Conservation (phyloP, 2,329 filamentous ascomycete genomes). For the Talaromyces sp. region DNA sequence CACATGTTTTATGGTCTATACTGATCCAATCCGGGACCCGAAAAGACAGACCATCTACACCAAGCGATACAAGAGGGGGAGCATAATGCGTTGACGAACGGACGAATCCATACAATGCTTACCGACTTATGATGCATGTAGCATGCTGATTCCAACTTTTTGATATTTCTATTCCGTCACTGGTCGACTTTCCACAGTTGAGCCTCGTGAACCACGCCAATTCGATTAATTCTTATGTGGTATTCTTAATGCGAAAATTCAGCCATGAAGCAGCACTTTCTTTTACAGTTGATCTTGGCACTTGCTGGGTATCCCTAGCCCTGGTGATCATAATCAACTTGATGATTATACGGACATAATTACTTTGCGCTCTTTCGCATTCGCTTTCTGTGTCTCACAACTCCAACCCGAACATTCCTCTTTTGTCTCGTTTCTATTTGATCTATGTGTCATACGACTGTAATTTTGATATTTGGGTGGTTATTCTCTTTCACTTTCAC, state of each 20-base stretch:
- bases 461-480: background rate
- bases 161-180: background rate
- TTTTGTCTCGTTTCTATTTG: background rate
- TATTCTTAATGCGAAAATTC: constrained; percentile 2
- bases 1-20: background rate
- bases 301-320: background rate
- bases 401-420: background rate
- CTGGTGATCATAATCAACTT: background rate
- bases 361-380: background rate
- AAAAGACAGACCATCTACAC: background rate
- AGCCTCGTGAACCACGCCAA: background rate
- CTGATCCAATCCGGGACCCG: background rate
- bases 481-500: background rate
- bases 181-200: background rate
- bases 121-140: constrained; percentile 12
- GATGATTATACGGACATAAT: constrained; percentile 10
- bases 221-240: background rate
- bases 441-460: constrained; percentile 1
- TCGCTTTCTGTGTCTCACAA: background rate
- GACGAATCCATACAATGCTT: constrained; percentile 8
- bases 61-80: constrained; percentile 1
- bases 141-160: constrained; percentile 4
- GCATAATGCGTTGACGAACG: constrained; percentile 12
- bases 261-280: constrained; percentile 10
- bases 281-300: constrained; percentile 3